A percentile compares a stretch with the other conserved stretches of the same genome.
phyloP scores from a whole-genome alignment of 139 green algal species.

The Limnomonas spitsbergensis region DNA sequence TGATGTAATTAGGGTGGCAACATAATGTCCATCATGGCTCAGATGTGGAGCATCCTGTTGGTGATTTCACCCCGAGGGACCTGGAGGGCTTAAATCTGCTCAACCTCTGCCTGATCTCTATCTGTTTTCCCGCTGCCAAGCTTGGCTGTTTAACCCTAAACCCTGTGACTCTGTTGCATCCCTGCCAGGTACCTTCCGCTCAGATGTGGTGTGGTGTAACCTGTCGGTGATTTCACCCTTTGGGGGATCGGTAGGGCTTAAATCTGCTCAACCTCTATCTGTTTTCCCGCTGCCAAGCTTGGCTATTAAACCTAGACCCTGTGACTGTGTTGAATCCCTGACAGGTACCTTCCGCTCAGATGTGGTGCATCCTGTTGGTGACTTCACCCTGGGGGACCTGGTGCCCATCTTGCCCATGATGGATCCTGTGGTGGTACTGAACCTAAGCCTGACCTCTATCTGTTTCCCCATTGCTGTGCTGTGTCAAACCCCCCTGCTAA shows the following conservation, averaged over 20 bases:
- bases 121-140: no score
- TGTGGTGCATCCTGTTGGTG: slow-evolving; percentile 40
- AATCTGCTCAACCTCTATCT: no score
- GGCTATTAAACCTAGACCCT: not conserved
- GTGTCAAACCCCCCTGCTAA: not conserved
- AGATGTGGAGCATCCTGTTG: slow-evolving; percentile 28
- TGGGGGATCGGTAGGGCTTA: no score
- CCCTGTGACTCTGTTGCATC: not conserved
- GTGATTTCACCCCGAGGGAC: no score
- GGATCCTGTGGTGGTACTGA: slow-evolving; percentile 41
- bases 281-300: no score
- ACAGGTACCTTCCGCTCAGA: slow-evolving; percentile 27
- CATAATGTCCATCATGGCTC: no score
- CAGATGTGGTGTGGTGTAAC: slow-evolving; percentile 41
- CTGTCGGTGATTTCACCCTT: slow-evolving; percentile 49
- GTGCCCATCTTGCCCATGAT: slow-evolving; percentile 72
- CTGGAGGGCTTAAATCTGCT: no score
- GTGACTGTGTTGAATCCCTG: not conserved
- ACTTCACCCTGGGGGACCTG: slow-evolving; percentile 59
- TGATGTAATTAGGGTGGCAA: slow-evolving; percentile 36
- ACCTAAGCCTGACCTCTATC: no score
- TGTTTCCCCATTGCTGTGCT: slow-evolving; percentile 35
- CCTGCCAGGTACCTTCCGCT: slow-evolving; percentile 14
- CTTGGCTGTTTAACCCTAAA: not conserved
- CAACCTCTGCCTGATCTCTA: not conserved